Evolutionary conservation across 805 yeast genomes (phyloP), one percentile per base, ranked within the genome.

Genomic region (Torulaspora gathmanii): DNA sequence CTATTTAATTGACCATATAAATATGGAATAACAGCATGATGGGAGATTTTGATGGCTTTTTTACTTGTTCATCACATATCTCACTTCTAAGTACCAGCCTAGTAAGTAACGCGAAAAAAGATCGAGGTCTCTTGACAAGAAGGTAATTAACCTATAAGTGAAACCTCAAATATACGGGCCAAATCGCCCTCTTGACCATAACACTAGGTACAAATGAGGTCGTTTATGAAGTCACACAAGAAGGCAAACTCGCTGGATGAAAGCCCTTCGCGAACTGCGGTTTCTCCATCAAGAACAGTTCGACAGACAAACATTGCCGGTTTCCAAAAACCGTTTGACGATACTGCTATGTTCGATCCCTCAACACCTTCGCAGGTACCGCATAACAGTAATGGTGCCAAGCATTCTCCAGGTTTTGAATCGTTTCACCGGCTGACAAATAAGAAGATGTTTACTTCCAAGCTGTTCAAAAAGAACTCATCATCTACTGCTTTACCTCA

Each of bases 211-310:
- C 30, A 16, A 1, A 69, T 69, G 73, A 56, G 68, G 33, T 66
- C 73, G 3, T 68, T 70, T 51, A 70, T 70, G 34, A 69, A 66
- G 44, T 57, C 73, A 5, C 72, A 69, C 45, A 60, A 63, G 29
- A 59, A 63, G 37, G 67, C 70, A 4, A 60, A 60, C 16, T 65
- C 72, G 0, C 51, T 60, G 23, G 65, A 58, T 16, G 56, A 52
- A 23, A 56, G 57, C 30, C 58, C 59, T 9, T 37, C 48, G 37
- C 17, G 53, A 37, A 16, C 42, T 29, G 33, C 41, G 22, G 20
- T 30, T 40, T 20, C 45, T 35, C 17, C 45, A 19, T 13, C 25
- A 33, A 31, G 30, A 25, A 29, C 37, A 13, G 27, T 31, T 20
- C 20, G 31, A 12, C 31, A 35, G 27, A 41, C 41, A n/a, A 41